A percentile compares a stretch with the other conserved stretches of the same genome.
phyloP scores from a whole-genome alignment of 2,329 filamentous ascomycete genomes.

The Talaromyces sp. region DNA sequence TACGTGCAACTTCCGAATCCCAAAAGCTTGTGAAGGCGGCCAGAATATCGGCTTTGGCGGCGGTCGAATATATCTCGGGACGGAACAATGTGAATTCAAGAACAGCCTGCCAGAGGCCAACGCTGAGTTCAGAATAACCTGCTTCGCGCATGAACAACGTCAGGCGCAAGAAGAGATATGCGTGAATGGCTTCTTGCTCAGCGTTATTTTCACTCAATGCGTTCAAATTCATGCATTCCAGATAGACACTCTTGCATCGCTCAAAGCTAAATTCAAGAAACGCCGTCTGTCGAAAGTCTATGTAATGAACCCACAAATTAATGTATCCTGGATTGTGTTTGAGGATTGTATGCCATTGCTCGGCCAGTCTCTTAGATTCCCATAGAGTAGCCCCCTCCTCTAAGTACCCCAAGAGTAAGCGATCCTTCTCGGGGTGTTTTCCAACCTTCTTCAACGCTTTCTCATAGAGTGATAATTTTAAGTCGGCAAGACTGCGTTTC shows the following conservation, averaged over 20 bases:
- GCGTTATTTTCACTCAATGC: slow-evolving; percentile 21
- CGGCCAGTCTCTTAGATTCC: slow-evolving; percentile 59
- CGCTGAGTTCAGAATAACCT: slow-evolving; percentile 73
- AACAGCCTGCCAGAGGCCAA: slow-evolving; percentile 78
- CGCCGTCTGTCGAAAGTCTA: slow-evolving; percentile 68
- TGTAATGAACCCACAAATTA: slow-evolving; percentile 67
- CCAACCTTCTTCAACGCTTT: slow-evolving; percentile 65
- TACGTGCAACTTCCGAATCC: slow-evolving; percentile 76
- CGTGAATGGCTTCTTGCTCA: slow-evolving; percentile 41
- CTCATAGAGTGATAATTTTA: slow-evolving; percentile 76
- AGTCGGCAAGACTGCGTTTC: slow-evolving; percentile 66
- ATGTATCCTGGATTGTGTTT: slow-evolving; percentile 57
- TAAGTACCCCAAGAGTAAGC: slow-evolving; percentile 67
- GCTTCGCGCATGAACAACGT: slow-evolving; percentile 71
- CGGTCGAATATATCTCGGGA: slow-evolving; percentile 39
- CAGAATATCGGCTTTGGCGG: slow-evolving; percentile 21
- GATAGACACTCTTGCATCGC: slow-evolving; percentile 57
- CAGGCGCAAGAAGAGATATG: slow-evolving; percentile 72
- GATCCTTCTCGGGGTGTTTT: slow-evolving; percentile 50
- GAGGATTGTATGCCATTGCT: slow-evolving; percentile 64
- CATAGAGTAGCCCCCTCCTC: slow-evolving; percentile 71
- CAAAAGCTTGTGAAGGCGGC: slow-evolving; percentile 70
- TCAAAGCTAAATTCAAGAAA: slow-evolving; percentile 67
- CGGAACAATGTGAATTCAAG: slow-evolving; percentile 68
- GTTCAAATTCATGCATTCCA: slow-evolving; percentile 54